These are phyloP conservation scores for Populus trichocarpa DNA, from an alignment of 441 rosid species.

Conservation along the genomic window DNA sequence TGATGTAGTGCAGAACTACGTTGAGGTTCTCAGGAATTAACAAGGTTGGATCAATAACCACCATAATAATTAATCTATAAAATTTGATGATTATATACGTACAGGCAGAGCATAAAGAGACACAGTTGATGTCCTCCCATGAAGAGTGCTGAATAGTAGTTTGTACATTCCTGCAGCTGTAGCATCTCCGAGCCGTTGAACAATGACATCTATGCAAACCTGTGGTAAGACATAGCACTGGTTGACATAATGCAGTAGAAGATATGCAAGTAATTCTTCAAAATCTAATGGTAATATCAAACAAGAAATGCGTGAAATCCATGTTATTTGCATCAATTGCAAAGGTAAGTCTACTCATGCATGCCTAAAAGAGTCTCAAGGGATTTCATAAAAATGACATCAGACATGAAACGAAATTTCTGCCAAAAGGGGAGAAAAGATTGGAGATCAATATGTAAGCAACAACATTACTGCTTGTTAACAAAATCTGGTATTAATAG, in stretches of 20 bases:
- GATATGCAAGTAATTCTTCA: not conserved
- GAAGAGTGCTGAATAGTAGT: conserved; percentile 62
- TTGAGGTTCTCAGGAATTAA: not conserved
- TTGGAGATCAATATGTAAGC: not conserved
- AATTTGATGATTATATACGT: conserved; percentile 16
- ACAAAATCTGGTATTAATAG: too few relatives aligned
- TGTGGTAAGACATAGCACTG: conserved; percentile 25
- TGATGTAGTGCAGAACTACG: not conserved
- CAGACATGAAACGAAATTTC: not conserved
- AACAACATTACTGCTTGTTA: not conserved
- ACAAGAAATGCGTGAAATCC: not conserved
- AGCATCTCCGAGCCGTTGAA: conserved; percentile 91
- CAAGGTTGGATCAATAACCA: not conserved
- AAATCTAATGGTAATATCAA: not conserved
- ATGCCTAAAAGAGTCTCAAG: not conserved
- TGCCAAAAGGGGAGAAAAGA: too few relatives aligned
- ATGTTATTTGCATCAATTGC: not conserved
- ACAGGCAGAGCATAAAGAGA: conserved; percentile 85
- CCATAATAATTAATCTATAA: not conserved
- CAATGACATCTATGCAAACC: conserved; percentile 89
- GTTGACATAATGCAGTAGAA: not conserved
- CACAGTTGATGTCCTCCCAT: conserved; percentile 60
- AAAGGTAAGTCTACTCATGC: not conserved
- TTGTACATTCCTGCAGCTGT: conserved; percentile 90
- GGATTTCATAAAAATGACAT: not conserved